Evolutionary conservation across 2,329 filamentous ascomycete species (phyloP), one percentile per base, ranked within the genome.

Genomic region (Phialocephala subalpina): DNA sequence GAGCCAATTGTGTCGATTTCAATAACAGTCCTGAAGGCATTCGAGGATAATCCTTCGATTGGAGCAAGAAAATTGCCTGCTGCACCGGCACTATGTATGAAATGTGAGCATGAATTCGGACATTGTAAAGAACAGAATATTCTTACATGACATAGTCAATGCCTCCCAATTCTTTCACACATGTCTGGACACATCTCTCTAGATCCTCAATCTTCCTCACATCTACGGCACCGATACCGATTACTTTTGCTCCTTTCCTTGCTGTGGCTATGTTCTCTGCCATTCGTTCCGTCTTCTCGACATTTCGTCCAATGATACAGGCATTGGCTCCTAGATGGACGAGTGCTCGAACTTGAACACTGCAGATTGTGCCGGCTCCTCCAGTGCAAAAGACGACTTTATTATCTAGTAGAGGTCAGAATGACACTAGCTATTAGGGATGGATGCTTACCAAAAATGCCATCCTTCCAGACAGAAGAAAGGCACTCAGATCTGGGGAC

Each of bases 361-460:
- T 96, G 82, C 96, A 97, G 76, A 99, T 98, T 29, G 92, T 91
- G 63, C 96, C 95, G 5, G 94, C 94, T 60, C 96, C 96, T 65
- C 96, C 96, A 3, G 96, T 99, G 75, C 97, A 97, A 80, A 98
- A 97, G 72, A 95, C 87, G 53, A 98, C 94, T 75, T 96, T 95
- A 77, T 90, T 89, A 69, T 90, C 93, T 97, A 73, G 33, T 35
- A 16, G n/a, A n/a, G 45, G 49, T 62, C 38, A 60, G 63, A 27
- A 29, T 42, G 27, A 49, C 47, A 25, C 11, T 25, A 33, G 47
- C 56, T 12, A n/a, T 8, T 20, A 36, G 6, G 22, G 40, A 36
- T 18, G 14, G 58, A 4, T 12, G 72, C 84, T 71, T 80, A 96
- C 93, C 87, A 77, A 97, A 97, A 69, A 97, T 90, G 70, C 90